Conservation (phyloP, 2,329 filamentous ascomycete genomes). For the Pseudocercospora cruenta region DNA sequence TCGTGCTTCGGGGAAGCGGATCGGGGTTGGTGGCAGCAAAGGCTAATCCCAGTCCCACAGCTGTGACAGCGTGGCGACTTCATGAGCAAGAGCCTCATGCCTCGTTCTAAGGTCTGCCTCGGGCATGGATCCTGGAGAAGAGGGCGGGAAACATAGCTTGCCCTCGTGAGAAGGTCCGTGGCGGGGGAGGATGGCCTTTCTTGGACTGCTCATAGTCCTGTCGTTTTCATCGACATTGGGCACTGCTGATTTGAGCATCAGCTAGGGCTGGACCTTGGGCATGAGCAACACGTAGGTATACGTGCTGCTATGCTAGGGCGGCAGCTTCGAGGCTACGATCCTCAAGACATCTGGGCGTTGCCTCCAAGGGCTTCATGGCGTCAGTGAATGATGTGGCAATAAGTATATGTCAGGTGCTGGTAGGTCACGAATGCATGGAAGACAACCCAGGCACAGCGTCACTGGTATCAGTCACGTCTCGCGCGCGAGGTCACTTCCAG, state of each 20-base stretch:
- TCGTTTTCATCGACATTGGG: not conserved
- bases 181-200: not conserved
- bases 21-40: not conserved
- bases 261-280: not conserved
- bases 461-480: not conserved
- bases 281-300: not conserved
- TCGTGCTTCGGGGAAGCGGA: conserved; percentile 1
- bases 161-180: not conserved
- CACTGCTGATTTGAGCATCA: not conserved
- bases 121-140: not conserved
- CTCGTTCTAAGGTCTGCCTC: not conserved
- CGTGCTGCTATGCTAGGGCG: not conserved
- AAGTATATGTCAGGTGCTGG: not conserved
- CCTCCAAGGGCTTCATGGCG: conserved; percentile 10
- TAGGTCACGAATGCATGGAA: not conserved
- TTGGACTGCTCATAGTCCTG: conserved; percentile 3
- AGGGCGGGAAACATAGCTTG: not conserved
- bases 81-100: not conserved
- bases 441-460: not conserved
- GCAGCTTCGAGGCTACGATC: not conserved
- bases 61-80: not conserved
- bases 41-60: not conserved
- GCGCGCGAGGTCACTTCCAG: not conserved
- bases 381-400: conserved; percentile 10
- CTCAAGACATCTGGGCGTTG: conserved; percentile 21